Base-by-base conservation (phyloP, 2,329 filamentous ascomycete genomes). In the Alternaria gaisen region DNA sequence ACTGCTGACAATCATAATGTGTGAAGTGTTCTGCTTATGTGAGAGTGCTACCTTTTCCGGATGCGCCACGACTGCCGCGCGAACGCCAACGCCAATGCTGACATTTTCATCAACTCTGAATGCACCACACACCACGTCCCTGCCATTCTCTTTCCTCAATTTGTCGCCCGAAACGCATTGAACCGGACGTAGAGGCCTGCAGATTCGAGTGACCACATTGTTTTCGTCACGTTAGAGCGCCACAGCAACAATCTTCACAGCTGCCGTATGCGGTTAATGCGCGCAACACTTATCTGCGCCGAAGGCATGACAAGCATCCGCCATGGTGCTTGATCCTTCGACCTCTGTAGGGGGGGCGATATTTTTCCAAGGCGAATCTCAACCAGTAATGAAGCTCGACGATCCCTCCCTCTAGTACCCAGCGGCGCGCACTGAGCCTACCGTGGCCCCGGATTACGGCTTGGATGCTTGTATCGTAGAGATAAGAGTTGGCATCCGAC, bases 271-370 rank as follows among this genome's bases (percentile, higher is more conserved):
- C 43, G 63, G 69, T 63, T 67, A 67, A 59, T 9, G 34, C 47
- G n/a, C 16, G 5, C 34, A 40, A 36, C 55, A 41, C 63, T 69
- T 63, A 68, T 68, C 61, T 62, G 50, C 48, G 51, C 57, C 60
- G 58, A 69, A 64, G 40, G 56, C 55, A 53, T 55, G 47, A 62
- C 66, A 71, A 70, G 69, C 69, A 68, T 69, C 64, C 63, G 63
- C 64, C 60, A 61, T 16, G 54, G 60, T 69, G 69, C 67, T 70
- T 70, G 57, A 64, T 56, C 58, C 63, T 52, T 56, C 47, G 20
- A 53, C 51, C 51, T 32, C 14, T 36, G 26, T 14, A 20, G 18
- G 38, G 38, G 38, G 41, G 40, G 47, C 41, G 50, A 24, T 36
- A 22, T n/a, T 36, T 36, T 36, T 16, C 14, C 10, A 20, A 38